phyloP scores from a whole-genome alignment of 768 basidiomycete species.

The Pisolithus tinctorius region DNA sequence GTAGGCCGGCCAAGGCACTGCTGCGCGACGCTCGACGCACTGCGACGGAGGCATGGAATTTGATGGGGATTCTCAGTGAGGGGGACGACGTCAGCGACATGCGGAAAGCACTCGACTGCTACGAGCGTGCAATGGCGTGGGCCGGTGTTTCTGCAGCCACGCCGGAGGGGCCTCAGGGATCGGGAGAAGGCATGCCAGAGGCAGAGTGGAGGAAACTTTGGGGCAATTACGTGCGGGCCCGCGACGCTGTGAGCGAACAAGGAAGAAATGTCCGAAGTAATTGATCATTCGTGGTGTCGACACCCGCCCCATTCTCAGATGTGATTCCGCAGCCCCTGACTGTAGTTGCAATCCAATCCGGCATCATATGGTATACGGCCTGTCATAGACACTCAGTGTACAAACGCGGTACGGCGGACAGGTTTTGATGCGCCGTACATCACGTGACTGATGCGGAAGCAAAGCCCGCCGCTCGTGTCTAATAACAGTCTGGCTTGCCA shows the following conservation, averaged over 20 bases:
- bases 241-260: slow-evolving; percentile 18
- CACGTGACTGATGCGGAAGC: not conserved
- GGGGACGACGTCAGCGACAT: slow-evolving; percentile 22
- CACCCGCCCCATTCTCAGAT: not conserved
- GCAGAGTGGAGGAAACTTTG: slow-evolving; percentile 55
- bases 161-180: slow-evolving; percentile 30
- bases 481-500: not conserved
- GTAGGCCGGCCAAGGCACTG: slow-evolving; percentile 46
- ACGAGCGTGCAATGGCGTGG: slow-evolving; percentile 65
- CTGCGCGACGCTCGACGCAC: slow-evolving; percentile 66
- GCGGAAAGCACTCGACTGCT: slow-evolving; percentile 49
- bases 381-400: too few relatives aligned
- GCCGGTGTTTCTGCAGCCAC: slow-evolving; percentile 40
- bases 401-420: too few relatives aligned
- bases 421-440: not conserved
- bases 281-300: not conserved
- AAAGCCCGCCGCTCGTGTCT: not conserved
- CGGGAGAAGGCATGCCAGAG: slow-evolving; percentile 49
- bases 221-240: slow-evolving; percentile 53
- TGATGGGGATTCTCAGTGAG: slow-evolving; percentile 64
- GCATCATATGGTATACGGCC: too few relatives aligned
- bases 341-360: not conserved
- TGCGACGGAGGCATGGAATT: slow-evolving; percentile 70
- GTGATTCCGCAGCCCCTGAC: not conserved
- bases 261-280: not conserved